Percentiles rank a stretch among this genome's conserved stretches.
Evolutionary conservation across 768 basidiomycete genomes (phyloP).

Genomic region (Mycena maculata): DNA sequence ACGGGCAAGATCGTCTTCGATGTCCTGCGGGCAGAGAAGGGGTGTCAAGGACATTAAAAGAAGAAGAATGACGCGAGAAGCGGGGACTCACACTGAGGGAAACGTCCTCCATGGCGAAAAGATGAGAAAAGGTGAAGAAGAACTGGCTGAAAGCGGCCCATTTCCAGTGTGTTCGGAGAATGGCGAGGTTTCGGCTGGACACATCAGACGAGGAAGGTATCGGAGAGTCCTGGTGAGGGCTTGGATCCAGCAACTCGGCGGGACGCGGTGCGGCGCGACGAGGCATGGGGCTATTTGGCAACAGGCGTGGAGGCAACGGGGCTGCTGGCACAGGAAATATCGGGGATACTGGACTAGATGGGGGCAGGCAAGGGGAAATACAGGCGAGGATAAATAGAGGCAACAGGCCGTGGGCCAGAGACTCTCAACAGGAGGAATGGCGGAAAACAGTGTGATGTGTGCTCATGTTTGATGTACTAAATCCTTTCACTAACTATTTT

Average conservation of each 20-base stretch:
- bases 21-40: conserved; percentile 60
- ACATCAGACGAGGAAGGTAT: conserved; percentile 6
- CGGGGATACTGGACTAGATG: not conserved
- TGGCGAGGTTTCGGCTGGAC: conserved; percentile 52
- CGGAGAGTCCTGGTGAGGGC: conserved; percentile 17
- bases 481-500: too few species aligned
- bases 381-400: not conserved
- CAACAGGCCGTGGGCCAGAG: not conserved
- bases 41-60: conserved; percentile 18
- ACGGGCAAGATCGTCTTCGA: conserved; percentile 80
- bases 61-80: conserved; percentile 24
- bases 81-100: conserved; percentile 65
- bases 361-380: too few species aligned
- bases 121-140: conserved; percentile 83
- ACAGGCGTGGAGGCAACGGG: conserved; percentile 6
- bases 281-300: conserved; percentile 56
- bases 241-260: conserved; percentile 30
- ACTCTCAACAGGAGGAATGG: not conserved
- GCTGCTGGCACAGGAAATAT: not conserved
- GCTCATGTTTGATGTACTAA: too few species aligned
- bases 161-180: conserved; percentile 86
- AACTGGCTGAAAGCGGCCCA: conserved; percentile 95
- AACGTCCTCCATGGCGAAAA: conserved; percentile 80
- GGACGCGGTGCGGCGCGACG: conserved; percentile 62
- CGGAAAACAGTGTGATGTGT: not conserved